Base-by-base conservation (phyloP, 1,284 basidiomycete species). In the Cystodermella granulosa region DNA sequence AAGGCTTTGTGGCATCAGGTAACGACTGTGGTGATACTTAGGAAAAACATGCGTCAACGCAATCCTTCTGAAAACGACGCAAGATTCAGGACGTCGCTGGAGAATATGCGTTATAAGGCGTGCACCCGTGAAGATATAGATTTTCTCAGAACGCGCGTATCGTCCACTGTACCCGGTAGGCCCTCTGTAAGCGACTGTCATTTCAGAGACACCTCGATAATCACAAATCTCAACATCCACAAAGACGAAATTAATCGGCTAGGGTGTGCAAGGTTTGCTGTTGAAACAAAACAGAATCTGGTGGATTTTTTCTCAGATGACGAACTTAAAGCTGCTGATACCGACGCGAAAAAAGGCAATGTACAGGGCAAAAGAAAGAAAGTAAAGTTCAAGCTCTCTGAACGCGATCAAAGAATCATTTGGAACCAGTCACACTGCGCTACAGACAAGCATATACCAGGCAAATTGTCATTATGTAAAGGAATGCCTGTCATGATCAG, bases 291-390 rank as follows among this genome's bases (percentile, higher is more conserved):
- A 11, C 28, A 31, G n/a, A 31, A 31, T 11, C n/a, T 31, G n/a
- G n/a, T 31, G n/a, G 28, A 31, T 31, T 31, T 31, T 31, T 31
- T 31, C n/a, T 31, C 28, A 31, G n/a, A 31, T 31, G 28, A 31
- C n/a, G 11, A 11, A 11, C n/a, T 31, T n/a, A n/a, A n/a, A n/a
- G n/a, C n/a, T n/a, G n/a, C n/a, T n/a, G n/a, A n/a, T n/a, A 31
- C 11, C 11, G 28, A 11, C 28, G n/a, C 11, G n/a, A 20, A 42
- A 31, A 14, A 28, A 20, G 47, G 54, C 5, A 45, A 49, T 17
- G 40, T 55, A 35, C 42, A 42, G 34, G 50, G 55, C 28, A 52
- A 50, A 49, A 7, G 21, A 43, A 41, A 46, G 47, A 7, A 24
- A 35, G 20, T 52, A 47, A 17, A 40, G 49, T 14, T 15, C 42